Percentiles rank a stretch among this genome's conserved stretches.
These are phyloP conservation scores for Porodaedalea pini DNA, from an alignment of 1,284 basidiomycete genomes.

Conservation along the genomic window DNA sequence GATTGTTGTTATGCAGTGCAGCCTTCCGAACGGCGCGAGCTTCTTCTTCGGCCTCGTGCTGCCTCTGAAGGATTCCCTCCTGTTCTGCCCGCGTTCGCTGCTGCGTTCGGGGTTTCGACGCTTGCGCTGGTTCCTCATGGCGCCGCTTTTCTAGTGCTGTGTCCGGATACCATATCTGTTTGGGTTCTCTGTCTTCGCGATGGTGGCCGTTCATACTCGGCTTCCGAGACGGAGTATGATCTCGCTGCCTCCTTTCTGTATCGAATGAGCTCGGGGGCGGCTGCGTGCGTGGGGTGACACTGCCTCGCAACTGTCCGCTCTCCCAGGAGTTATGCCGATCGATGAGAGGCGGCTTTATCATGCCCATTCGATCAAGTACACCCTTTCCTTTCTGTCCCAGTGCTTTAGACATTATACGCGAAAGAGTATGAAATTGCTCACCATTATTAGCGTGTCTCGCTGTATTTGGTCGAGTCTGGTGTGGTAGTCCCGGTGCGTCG, in stretches of 20 bases:
- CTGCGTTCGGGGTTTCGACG: constrained; percentile 23
- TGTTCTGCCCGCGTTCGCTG: constrained; percentile 38
- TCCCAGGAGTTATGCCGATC: constrained; percentile 26
- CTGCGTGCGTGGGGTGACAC: constrained; percentile 2
- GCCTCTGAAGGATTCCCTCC: constrained; percentile 44
- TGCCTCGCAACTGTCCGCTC: constrained; percentile 13
- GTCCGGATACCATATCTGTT: constrained; percentile 21
- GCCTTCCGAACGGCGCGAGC: constrained; percentile 31
- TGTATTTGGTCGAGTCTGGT: constrained; percentile 33
- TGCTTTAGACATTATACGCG: background rate
- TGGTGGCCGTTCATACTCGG: constrained; percentile 18
- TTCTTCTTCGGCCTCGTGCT: constrained; percentile 41
- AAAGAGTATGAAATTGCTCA: constrained; percentile 27
- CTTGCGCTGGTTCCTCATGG: constrained; percentile 29
- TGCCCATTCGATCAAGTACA: constrained; percentile 25
- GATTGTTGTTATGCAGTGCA: background rate
- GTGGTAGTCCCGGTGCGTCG: constrained; percentile 37
- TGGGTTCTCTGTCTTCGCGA: constrained; percentile 13
- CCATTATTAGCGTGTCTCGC: constrained; percentile 37
- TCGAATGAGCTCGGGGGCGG: constrained; percentile 3
- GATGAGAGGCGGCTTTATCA: constrained; percentile 23
- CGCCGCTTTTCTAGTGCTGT: constrained; percentile 19
- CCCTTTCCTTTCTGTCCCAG: constrained; percentile 26
- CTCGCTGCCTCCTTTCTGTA: background rate
- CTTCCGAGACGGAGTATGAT: constrained; percentile 5